A percentile compares a stretch with the other conserved stretches of the same genome.
phyloP scores from a whole-genome alignment of 2,329 filamentous ascomycete species.

The Alternaria gansuensis region DNA sequence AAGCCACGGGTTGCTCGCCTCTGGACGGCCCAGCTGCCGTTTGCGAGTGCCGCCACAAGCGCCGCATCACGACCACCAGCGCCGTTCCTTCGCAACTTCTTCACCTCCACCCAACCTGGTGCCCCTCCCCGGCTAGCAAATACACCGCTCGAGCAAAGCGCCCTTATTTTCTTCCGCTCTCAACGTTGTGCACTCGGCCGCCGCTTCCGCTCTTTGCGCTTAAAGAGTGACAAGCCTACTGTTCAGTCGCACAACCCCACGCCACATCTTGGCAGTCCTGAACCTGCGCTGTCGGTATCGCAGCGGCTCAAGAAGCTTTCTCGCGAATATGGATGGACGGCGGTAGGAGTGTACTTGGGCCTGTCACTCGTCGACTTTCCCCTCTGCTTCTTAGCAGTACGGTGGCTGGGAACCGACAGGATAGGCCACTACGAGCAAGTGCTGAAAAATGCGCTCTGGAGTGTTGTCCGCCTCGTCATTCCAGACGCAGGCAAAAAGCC shows the following conservation, averaged over 20 bases:
- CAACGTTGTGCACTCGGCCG: constrained; percentile 36
- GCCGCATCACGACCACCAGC: constrained; percentile 25
- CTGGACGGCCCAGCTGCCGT: constrained; percentile 39
- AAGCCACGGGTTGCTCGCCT: constrained; percentile 38
- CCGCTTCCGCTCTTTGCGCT: constrained; percentile 48
- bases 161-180: constrained; percentile 29
- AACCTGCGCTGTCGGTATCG: constrained; percentile 65
- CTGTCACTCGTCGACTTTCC: constrained; percentile 91
- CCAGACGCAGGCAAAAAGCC: constrained; percentile 64
- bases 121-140: constrained; percentile 18
- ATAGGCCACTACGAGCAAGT: constrained; percentile 79
- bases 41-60: constrained; percentile 24
- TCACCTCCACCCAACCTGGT: constrained; percentile 33
- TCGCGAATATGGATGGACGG: constrained; percentile 93
- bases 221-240: constrained; percentile 47
- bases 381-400: constrained; percentile 90
- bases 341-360: constrained; percentile 86
- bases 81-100: constrained; percentile 40
- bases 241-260: constrained; percentile 50
- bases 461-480: constrained; percentile 67
- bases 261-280: constrained; percentile 53
- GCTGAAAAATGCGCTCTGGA: constrained; percentile 68
- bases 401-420: constrained; percentile 80
- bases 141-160: constrained; percentile 26
- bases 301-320: constrained; percentile 82